phyloP scores from a whole-genome alignment of 352 stramenopile genomes.

The Phytopythium sindhum region DNA sequence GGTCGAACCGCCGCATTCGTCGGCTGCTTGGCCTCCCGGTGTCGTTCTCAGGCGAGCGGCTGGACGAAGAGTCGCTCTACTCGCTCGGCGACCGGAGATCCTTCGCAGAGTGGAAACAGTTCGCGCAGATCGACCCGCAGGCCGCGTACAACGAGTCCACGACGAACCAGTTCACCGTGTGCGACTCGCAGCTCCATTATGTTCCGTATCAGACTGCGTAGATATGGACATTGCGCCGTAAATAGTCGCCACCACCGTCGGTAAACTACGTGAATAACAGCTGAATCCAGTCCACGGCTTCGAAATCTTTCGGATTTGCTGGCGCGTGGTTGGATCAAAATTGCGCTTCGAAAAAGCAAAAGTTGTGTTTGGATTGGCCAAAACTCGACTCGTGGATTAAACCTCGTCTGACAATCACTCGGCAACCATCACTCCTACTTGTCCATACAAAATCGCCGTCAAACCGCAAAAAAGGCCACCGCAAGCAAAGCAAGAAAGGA shows the following conservation, averaged over 20 bases:
- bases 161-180: conserved; percentile 81
- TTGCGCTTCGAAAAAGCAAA: conserved; percentile 12
- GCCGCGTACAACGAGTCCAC: conserved; percentile 78
- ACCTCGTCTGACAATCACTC: background rate
- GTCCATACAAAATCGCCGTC: background rate
- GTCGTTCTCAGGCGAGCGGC: conserved; percentile 26
- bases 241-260: background rate
- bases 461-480: conserved; percentile 4
- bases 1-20: conserved; percentile 63
- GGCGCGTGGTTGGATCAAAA: background rate
- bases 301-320: background rate
- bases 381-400: background rate
- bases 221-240: background rate
- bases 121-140: conserved; percentile 59
- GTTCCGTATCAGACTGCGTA: conserved; percentile 37
- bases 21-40: conserved; percentile 49
- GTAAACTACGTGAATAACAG: background rate
- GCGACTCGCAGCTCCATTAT: conserved; percentile 50
- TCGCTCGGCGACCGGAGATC: conserved; percentile 41
- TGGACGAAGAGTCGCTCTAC: conserved; percentile 42
- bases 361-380: conserved; percentile 14
- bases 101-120: conserved; percentile 53
- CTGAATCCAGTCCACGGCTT: background rate
- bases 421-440: background rate
- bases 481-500: conserved; percentile 14